phyloP scores from a whole-genome alignment of 2,329 filamentous ascomycete species.

The Sphaceloma murrayae region DNA sequence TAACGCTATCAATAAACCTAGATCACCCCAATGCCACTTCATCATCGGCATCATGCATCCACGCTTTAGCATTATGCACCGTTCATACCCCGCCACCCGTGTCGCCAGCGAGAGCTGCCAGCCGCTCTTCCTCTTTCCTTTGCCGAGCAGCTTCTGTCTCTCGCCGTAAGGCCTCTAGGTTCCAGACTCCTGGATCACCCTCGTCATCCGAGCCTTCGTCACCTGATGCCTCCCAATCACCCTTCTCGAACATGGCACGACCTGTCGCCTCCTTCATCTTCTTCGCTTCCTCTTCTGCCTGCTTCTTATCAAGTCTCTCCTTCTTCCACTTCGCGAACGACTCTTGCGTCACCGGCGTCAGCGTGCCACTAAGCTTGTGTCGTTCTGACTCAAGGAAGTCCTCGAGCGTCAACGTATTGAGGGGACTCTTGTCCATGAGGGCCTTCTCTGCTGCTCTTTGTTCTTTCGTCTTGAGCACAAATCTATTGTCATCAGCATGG shows the following conservation, averaged over 20 bases:
- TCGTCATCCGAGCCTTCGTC: slow-evolving; percentile 56
- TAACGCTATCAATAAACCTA: slow-evolving; percentile 16
- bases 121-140: slow-evolving; percentile 66
- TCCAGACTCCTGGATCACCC: slow-evolving; percentile 56
- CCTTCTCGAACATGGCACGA: slow-evolving; percentile 89
- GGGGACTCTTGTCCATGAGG: slow-evolving; percentile 85
- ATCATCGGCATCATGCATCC: no score
- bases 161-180: slow-evolving; percentile 67
- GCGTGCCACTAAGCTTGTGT: slow-evolving; percentile 81
- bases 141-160: slow-evolving; percentile 73
- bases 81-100: slow-evolving; percentile 17
- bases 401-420: slow-evolving; percentile 89
- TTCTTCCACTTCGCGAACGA: slow-evolving; percentile 96
- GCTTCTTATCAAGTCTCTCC: slow-evolving; percentile 88
- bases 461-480: slow-evolving; percentile 95
- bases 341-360: slow-evolving; percentile 90
- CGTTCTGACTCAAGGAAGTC: slow-evolving; percentile 95
- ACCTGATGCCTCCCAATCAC: slow-evolving; percentile 68
- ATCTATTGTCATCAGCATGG: slow-evolving; percentile 45
- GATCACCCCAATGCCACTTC: slow-evolving; percentile 1
- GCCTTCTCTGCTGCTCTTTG: slow-evolving; percentile 94
- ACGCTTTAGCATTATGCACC: neutral
- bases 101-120: slow-evolving; percentile 26
- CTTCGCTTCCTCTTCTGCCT: slow-evolving; percentile 80
- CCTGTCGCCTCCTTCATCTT: slow-evolving; percentile 93